A percentile compares a stretch with the other conserved stretches of the same genome.
Conservation (phyloP, 768 basidiomycete genomes). For the Glaciozyma martinii region DNA sequence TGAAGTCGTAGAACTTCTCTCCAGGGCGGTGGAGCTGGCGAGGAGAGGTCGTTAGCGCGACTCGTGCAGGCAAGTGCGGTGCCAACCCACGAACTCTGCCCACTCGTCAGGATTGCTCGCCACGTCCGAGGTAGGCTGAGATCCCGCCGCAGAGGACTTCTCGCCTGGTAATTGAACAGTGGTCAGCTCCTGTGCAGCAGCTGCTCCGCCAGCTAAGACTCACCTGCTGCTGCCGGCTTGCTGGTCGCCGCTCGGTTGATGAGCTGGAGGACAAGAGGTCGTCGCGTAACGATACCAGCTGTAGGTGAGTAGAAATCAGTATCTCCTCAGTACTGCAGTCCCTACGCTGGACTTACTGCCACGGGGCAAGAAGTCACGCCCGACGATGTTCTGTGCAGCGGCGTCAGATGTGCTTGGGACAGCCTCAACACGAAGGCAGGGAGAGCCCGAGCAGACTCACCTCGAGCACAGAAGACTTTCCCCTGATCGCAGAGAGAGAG, state of each 20-base stretch:
- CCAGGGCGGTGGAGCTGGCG: conserved; percentile 57
- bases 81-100: conserved; percentile 85
- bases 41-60: neutral
- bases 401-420: neutral
- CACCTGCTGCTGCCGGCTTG: neutral
- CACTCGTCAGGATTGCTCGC: conserved; percentile 87
- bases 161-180: neutral
- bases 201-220: conserved; percentile 24
- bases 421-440: neutral
- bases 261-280: conserved; percentile 92
- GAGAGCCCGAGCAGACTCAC: conserved; percentile 28
- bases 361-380: conserved; percentile 95
- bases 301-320: neutral
- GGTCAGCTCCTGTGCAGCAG: conserved; percentile 41
- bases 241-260: conserved; percentile 64
- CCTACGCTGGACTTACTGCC: conserved; percentile 46
- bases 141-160: conserved; percentile 5
- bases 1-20: conserved; percentile 96
- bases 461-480: conserved; percentile 45
- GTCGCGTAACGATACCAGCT: conserved; percentile 90
- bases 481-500: conserved; percentile 27
- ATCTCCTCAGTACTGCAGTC: too few relatives aligned
- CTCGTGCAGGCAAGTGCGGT: neutral
- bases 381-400: conserved; percentile 74
- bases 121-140: conserved; percentile 47